These are phyloP conservation scores for Suhomyces bribrorum DNA, from an alignment of 1,139 yeast genomes.

Conservation along the genomic window DNA sequence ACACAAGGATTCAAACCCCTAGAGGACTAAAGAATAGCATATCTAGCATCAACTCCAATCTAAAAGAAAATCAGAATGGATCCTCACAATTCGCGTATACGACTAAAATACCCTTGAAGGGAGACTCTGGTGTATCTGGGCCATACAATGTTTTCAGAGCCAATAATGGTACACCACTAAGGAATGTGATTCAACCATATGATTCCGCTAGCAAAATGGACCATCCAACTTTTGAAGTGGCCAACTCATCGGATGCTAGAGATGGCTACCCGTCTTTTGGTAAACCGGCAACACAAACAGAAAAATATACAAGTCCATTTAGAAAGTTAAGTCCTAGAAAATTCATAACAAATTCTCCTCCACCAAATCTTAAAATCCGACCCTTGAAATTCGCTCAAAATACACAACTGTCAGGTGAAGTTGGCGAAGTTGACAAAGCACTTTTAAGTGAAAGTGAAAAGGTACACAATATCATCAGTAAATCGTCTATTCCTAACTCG, in stretches of 20 bases:
- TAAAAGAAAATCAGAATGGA: background rate
- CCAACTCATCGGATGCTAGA: too few species aligned
- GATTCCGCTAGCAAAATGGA: too few species aligned
- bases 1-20: conserved; percentile 19
- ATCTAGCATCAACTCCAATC: conserved; percentile 1
- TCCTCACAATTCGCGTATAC: conserved; percentile 3
- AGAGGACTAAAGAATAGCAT: conserved; percentile 8
- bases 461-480: background rate
- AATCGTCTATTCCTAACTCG: background rate
- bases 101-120: conserved; percentile 8
- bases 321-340: conserved; percentile 3
- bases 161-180: background rate
- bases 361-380: conserved; percentile 13
- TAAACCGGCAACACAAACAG: background rate
- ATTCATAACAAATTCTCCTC: conserved; percentile 11
- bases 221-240: too few species aligned
- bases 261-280: too few species aligned
- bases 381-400: conserved; percentile 9
- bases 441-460: background rate
- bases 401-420: background rate
- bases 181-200: too few species aligned
- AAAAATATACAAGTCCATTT: conserved; percentile 8
- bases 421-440: background rate
- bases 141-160: background rate
- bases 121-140: background rate